Conservation (phyloP, 2,329 filamentous ascomycete genomes). For the Venturia aucupariae region DNA sequence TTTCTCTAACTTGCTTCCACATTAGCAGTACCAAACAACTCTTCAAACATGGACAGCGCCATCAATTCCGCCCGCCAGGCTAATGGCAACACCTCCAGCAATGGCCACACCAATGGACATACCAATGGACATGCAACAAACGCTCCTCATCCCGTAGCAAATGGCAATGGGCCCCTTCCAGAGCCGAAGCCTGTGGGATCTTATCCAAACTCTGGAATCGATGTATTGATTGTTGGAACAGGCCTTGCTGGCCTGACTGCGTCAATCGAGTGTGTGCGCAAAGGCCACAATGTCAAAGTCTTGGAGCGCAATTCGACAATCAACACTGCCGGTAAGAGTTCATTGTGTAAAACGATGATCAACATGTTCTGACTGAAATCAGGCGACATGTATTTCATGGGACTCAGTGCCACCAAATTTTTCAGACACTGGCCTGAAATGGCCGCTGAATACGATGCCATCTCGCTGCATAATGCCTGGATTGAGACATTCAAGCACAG, state of each 20-base stretch:
- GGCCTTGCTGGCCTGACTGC: constrained; percentile 30
- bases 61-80: neutral
- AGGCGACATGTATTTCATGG: constrained; percentile 55
- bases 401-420: constrained; percentile 45
- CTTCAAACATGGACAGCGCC: neutral
- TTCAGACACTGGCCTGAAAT: constrained; percentile 48
- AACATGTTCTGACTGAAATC: neutral
- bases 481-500: constrained; percentile 48
- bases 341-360: neutral
- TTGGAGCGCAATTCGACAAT: constrained; percentile 38
- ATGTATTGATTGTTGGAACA: constrained; percentile 32
- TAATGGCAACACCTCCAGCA: neutral
- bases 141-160: neutral
- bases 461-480: constrained; percentile 46
- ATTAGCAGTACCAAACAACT: neutral
- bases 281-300: constrained; percentile 32
- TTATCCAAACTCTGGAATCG: constrained; percentile 35
- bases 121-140: neutral
- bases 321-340: constrained; percentile 40
- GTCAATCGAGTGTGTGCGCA: constrained; percentile 31
- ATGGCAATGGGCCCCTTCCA: neutral
- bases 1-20: neutral
- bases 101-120: neutral
- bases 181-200: constrained; percentile 42
- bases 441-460: constrained; percentile 40